Evolutionary conservation across 805 yeast genomes (phyloP).

Genomic region (Candida bentonensis): DNA sequence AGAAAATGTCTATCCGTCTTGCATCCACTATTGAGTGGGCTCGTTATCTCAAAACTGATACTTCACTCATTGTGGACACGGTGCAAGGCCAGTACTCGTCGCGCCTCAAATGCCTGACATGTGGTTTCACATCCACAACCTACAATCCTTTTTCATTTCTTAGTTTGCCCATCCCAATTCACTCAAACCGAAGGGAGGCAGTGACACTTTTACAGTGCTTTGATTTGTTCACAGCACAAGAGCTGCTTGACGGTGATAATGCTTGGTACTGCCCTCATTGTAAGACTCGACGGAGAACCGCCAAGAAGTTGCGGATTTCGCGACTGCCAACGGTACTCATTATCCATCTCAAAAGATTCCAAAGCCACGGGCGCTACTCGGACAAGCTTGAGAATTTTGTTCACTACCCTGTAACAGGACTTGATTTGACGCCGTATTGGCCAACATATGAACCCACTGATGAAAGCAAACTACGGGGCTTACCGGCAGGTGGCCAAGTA

Average conservation of each 20-base stretch:
- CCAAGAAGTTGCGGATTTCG: slow-evolving; percentile 59
- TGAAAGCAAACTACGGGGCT: slow-evolving; percentile 32
- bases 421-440: slow-evolving; percentile 65
- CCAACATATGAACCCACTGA: slow-evolving; percentile 31
- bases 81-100: slow-evolving; percentile 86
- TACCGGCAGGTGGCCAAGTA: slow-evolving; percentile 55
- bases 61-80: slow-evolving; percentile 63
- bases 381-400: slow-evolving; percentile 54
- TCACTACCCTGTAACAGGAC: slow-evolving; percentile 44
- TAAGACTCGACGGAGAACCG: slow-evolving; percentile 43
- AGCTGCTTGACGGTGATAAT: slow-evolving; percentile 60
- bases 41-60: slow-evolving; percentile 62
- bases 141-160: slow-evolving; percentile 71
- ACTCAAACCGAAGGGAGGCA: slow-evolving; percentile 9
- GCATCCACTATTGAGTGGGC: slow-evolving; percentile 93
- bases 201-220: slow-evolving; percentile 49
- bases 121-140: slow-evolving; percentile 70
- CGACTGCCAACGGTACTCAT: slow-evolving; percentile 66
- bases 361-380: slow-evolving; percentile 21
- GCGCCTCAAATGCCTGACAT: slow-evolving; percentile 57
- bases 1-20: slow-evolving; percentile 54
- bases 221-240: slow-evolving; percentile 62
- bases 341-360: slow-evolving; percentile 76
- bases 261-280: slow-evolving; percentile 79
- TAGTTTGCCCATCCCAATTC: slow-evolving; percentile 63